Percentiles rank a stretch among this genome's conserved stretches.
Conservation (phyloP, 352 stramenopile species). For the Peronospora belbahrii region DNA sequence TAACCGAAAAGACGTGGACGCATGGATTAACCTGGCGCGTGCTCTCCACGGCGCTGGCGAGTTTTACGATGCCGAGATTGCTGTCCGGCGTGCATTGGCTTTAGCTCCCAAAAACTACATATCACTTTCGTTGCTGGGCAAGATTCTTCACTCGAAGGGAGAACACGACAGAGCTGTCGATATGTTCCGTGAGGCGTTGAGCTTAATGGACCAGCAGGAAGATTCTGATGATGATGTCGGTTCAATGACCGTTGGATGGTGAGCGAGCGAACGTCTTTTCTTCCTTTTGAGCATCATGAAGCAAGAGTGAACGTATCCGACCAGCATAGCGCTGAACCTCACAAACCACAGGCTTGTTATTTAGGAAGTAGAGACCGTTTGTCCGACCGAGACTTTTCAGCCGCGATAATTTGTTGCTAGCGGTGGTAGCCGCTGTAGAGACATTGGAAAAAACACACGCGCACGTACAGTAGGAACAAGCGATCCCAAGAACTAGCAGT, state of each 20-base stretch:
- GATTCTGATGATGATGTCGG: conserved; percentile 76
- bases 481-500: conserved; percentile 6
- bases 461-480: conserved; percentile 29
- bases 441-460: conserved; percentile 10
- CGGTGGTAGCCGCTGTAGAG: background rate
- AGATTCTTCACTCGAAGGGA: conserved; percentile 74
- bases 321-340: conserved; percentile 20
- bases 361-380: conserved; percentile 28
- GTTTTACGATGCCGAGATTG: conserved; percentile 60
- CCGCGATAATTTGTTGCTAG: background rate
- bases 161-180: conserved; percentile 71
- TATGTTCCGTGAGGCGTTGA: conserved; percentile 67
- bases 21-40: conserved; percentile 71
- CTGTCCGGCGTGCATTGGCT: conserved; percentile 45
- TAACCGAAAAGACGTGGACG: conserved; percentile 56
- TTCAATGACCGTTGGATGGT: conserved; percentile 77
- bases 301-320: conserved; percentile 2
- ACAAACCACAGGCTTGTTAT: conserved; percentile 25
- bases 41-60: conserved; percentile 49
- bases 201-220: conserved; percentile 53
- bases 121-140: conserved; percentile 65
- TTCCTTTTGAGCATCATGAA: conserved; percentile 5
- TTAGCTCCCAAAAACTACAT: conserved; percentile 53
- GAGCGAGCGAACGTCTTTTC: conserved; percentile 7
- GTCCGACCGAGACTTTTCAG: conserved; percentile 10